A percentile compares a stretch with the other conserved stretches of the same genome.
Conservation (phyloP, 2,329 filamentous ascomycete species). For the Colletotrichum sidae region DNA sequence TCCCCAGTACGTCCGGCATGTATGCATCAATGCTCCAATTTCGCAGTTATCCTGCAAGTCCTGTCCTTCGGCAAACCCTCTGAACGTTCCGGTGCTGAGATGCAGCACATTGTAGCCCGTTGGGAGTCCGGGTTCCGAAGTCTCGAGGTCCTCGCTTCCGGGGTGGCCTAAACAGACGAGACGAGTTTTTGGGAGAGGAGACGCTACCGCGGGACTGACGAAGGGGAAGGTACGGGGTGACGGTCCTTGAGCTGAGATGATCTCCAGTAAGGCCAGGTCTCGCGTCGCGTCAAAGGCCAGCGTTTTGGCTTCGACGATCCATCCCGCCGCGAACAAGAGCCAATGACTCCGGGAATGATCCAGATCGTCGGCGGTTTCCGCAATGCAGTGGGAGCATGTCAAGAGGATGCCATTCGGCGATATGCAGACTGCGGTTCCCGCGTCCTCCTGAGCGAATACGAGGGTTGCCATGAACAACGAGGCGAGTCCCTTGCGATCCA, state of each 20-base stretch:
- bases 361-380: slow-evolving; percentile 52
- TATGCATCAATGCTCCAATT: slow-evolving; percentile 64
- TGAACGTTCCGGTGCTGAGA: slow-evolving; percentile 56
- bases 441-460: slow-evolving; percentile 61
- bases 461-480: slow-evolving; percentile 46
- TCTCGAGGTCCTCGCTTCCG: slow-evolving; percentile 57
- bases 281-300: slow-evolving; percentile 54
- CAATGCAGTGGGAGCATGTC: slow-evolving; percentile 64
- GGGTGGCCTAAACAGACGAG: slow-evolving; percentile 51
- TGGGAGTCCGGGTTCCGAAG: slow-evolving; percentile 44
- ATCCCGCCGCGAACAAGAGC: slow-evolving; percentile 57
- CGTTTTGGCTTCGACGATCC: slow-evolving; percentile 51
- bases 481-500: slow-evolving; percentile 6
- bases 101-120: slow-evolving; percentile 61
- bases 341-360: slow-evolving; percentile 46
- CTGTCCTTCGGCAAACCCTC: slow-evolving; percentile 50
- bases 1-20: slow-evolving; percentile 69
- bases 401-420: slow-evolving; percentile 56
- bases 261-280: slow-evolving; percentile 60
- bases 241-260: slow-evolving; percentile 46
- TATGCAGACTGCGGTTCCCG: slow-evolving; percentile 64
- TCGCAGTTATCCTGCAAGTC: slow-evolving; percentile 63
- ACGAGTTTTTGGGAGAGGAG: slow-evolving; percentile 38
- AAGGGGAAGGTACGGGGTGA: slow-evolving; percentile 39
- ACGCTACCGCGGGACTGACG: slow-evolving; percentile 30